These are phyloP conservation scores for Chlamydomonas schloesseri DNA, from an alignment of 139 green algal genomes.

Conservation along the genomic window DNA sequence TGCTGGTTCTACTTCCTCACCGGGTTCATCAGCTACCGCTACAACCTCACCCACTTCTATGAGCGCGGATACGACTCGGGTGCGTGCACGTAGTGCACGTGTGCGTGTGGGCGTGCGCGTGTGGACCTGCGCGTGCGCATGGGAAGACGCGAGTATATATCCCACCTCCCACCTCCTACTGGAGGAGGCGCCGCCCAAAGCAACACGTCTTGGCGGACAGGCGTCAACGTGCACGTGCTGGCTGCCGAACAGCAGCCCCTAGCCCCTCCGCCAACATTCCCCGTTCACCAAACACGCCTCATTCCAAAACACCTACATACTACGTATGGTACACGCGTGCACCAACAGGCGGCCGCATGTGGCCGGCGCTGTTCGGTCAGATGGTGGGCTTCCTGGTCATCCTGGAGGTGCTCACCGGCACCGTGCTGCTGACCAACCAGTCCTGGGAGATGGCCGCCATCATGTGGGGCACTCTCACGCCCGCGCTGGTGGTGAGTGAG, in stretches of 20 bases:
- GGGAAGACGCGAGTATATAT: too few species aligned
- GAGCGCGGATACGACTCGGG: constrained; percentile 40
- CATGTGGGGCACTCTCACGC: not conserved
- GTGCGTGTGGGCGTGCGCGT: too few species aligned
- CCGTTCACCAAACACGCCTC: too few species aligned
- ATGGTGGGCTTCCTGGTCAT: constrained; percentile 24
- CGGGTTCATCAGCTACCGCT: constrained; percentile 6
- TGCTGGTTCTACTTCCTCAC: constrained; percentile 32
- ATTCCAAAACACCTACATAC: too few species aligned
- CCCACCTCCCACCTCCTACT: too few species aligned
- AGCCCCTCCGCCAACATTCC: not conserved
- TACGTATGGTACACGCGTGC: not conserved
- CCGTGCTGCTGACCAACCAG: constrained; percentile 13
- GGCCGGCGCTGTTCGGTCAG: constrained; percentile 25
- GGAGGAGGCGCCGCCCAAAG: too few species aligned
- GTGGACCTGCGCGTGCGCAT: too few species aligned
- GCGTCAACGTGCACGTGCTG: too few species aligned
- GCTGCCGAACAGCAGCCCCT: too few species aligned
- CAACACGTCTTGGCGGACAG: too few species aligned
- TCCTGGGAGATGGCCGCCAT: not conserved
- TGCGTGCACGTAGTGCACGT: too few species aligned
- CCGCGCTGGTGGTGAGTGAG: constrained; percentile 6
- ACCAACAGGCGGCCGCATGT: constrained; percentile 35
- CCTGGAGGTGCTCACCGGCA: constrained; percentile 1
- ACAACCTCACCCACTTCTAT: constrained; percentile 21